These are phyloP conservation scores for Diacronema lutheri DNA, from an alignment of 78 protist genomes.

Conservation along the genomic window DNA sequence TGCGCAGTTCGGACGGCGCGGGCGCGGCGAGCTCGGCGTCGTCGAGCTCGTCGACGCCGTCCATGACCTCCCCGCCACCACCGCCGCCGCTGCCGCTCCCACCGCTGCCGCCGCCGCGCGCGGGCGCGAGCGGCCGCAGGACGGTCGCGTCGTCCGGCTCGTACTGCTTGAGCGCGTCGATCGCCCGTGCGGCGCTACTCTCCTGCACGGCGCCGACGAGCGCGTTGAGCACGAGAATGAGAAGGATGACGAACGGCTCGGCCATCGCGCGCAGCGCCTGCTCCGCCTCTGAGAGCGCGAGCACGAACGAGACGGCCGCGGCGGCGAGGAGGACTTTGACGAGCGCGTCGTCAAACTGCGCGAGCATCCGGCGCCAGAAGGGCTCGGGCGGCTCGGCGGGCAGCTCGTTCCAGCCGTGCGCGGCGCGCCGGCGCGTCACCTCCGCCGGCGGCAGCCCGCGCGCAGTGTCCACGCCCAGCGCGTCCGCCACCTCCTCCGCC, in stretches of 20 bases:
- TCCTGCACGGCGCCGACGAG: conserved; percentile 67
- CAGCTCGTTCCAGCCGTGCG: background rate
- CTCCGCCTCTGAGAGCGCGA: conserved; percentile 45
- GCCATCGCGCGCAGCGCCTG: conserved; percentile 5
- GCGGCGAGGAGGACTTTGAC: conserved; percentile 70
- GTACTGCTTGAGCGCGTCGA: conserved; percentile 44
- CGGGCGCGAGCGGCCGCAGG: no score
- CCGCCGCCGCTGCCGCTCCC: no score
- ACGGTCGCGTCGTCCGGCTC: background rate
- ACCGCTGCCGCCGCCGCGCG: no score
- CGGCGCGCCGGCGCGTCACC: background rate
- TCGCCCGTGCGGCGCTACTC: conserved; percentile 60
- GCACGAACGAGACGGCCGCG: conserved; percentile 53
- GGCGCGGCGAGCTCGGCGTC: no score
- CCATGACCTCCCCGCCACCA: no score
- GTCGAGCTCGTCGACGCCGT: no score
- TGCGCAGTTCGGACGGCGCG: background rate
- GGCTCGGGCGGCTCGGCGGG: background rate
- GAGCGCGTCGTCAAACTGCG: conserved; percentile 72
- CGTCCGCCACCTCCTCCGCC: no score
- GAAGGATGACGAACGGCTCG: conserved; percentile 32
- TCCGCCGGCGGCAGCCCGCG: background rate
- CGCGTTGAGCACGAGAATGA: conserved; percentile 69
- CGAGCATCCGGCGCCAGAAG: conserved; percentile 44
- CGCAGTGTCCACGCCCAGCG: background rate